Base-by-base conservation (phyloP, 139 green algal species). In the Chlorella sp. region DNA sequence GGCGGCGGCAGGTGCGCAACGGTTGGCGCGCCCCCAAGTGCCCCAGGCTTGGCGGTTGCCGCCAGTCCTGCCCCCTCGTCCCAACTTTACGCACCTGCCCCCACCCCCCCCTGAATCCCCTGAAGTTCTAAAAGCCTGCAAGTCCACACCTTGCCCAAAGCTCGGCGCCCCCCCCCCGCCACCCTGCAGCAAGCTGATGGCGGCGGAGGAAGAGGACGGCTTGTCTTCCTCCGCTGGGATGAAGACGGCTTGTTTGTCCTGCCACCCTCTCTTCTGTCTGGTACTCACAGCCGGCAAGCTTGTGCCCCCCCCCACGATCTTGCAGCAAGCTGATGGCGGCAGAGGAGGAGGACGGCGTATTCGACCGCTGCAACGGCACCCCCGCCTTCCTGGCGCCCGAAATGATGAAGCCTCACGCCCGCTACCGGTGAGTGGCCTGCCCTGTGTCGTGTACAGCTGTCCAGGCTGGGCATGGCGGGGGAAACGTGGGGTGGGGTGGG, bases 361-460 rank as follows among this genome's bases (percentile, higher is more conserved):
- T 97, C 78, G 91, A 95, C 48, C 85, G 92, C 19, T 95, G 89
- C 86, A 93, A 93, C 83, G 95, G 95, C 86, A 97, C 95, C 12
- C 95, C 95, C 68, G 95, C 95, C 37, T 97, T 97, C 89, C 90
- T 96, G 34, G 94, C 95, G 26, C 95, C 95, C 22, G 95, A 97
- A 76, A 95, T 96, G 91, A 95, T 96, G 92, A 77, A 68, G 5
- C 90, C 93, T 12, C 60, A 91, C 2, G 90, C 92, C 18, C 84
- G 82, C 69, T 95, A 93, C 88, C 90, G 93, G 90, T 94, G 82
- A 1, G 83, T n/a, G 48, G n/a, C n/a, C n/a, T n/a, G n/a, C n/a
- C n/a, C n/a, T n/a, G n/a, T n/a, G n/a, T n/a, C n/a, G n/a, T n/a
- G n/a, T n/a, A n/a, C n/a, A n/a, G n/a, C n/a, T n/a, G n/a, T n/a